Evolutionary conservation across 2,329 filamentous ascomycete species (phyloP).

Genomic region (Botrytis elliptica): DNA sequence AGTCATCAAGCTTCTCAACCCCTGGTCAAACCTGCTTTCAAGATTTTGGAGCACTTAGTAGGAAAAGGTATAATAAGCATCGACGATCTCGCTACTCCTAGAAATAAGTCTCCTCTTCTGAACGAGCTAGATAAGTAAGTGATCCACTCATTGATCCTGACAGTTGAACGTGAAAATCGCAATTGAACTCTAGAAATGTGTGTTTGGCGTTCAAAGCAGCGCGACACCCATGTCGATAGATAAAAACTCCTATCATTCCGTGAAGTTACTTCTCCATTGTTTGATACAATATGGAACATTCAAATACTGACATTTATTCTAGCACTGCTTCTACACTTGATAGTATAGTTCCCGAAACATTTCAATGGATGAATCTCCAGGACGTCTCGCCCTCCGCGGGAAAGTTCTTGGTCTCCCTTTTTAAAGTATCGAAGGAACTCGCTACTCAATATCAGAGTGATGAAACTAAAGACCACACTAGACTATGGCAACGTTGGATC

Average conservation of each 20-base stretch:
- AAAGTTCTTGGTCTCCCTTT: slow-evolving; percentile 59
- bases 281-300: neutral
- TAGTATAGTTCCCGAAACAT: slow-evolving; percentile 50
- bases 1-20: slow-evolving; percentile 59
- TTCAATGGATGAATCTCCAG: slow-evolving; percentile 56
- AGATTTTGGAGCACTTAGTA: slow-evolving; percentile 64
- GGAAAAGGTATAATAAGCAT: slow-evolving; percentile 55
- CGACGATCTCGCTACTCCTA: slow-evolving; percentile 26
- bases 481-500: slow-evolving; percentile 57
- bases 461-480: slow-evolving; percentile 37
- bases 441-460: slow-evolving; percentile 38
- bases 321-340: slow-evolving; percentile 41
- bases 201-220: neutral
- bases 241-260: neutral
- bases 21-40: slow-evolving; percentile 68
- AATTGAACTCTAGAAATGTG: neutral
- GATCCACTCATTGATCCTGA: neutral
- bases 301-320: neutral
- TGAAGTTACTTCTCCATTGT: accelerated
- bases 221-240: neutral
- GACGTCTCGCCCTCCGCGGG: slow-evolving; percentile 60
- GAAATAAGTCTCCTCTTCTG: neutral
- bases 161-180: neutral
- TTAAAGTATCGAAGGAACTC: slow-evolving; percentile 44
- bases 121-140: neutral